Evolutionary conservation across 2,329 filamentous ascomycete species (phyloP).

Genomic region (Pseudogymnoascus sp.): DNA sequence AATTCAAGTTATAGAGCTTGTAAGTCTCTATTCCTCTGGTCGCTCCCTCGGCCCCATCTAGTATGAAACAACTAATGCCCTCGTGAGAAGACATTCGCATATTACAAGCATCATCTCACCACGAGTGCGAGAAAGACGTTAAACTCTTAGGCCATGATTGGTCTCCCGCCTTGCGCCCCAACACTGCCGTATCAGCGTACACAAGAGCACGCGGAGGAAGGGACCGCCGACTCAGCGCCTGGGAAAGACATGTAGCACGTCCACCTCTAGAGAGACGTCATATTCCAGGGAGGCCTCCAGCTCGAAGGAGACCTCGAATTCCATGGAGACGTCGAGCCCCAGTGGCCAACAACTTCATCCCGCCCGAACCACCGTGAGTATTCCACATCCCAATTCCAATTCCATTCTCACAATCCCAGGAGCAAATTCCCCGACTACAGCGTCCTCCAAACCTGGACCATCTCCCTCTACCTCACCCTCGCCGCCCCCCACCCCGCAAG

Average conservation of each 20-base stretch:
- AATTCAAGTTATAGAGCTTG: not conserved
- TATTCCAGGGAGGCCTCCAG: too few relatives aligned
- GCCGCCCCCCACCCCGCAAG: not conserved
- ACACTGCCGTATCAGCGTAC: not conserved
- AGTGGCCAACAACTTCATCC: too few relatives aligned
- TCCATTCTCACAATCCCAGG: not conserved
- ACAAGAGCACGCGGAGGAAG: not conserved
- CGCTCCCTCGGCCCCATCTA: too few relatives aligned
- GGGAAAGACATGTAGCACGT: not conserved
- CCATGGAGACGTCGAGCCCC: too few relatives aligned
- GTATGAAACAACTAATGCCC: not conserved
- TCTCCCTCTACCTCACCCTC: not conserved
- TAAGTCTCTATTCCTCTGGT: too few relatives aligned
- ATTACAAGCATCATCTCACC: not conserved
- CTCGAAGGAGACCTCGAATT: too few relatives aligned
- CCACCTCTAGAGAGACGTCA: too few relatives aligned
- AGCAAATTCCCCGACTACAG: not conserved
- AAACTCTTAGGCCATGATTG: not conserved
- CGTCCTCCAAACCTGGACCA: not conserved
- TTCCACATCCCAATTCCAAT: not conserved
- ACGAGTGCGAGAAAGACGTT: not conserved
- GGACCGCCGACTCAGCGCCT: not conserved
- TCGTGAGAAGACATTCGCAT: not conserved
- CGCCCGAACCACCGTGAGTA: not conserved
- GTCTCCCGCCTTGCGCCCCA: not conserved